These are phyloP conservation scores for Erysimum cheiri DNA, from an alignment of 441 rosid genomes.

Conservation along the genomic window DNA sequence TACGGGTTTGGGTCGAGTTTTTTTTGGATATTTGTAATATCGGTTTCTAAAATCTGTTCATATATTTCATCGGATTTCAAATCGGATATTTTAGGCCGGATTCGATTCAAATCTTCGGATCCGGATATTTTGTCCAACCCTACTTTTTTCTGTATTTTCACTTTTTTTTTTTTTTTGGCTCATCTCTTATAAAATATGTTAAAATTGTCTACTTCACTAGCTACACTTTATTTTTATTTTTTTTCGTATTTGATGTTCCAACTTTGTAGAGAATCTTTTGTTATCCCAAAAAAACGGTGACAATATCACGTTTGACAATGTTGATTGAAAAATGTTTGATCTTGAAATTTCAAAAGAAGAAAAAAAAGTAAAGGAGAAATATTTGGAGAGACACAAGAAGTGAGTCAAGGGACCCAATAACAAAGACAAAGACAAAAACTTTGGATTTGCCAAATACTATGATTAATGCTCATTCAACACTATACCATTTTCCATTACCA, in stretches of 20 bases:
- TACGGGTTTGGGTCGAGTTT: too few relatives aligned
- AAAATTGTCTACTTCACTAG: too few relatives aligned
- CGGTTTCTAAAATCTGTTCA: too few relatives aligned
- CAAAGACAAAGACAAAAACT: conserved; percentile 35
- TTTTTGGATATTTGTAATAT: too few relatives aligned
- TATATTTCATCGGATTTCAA: too few relatives aligned
- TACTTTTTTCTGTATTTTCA: background rate
- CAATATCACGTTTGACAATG: conserved; percentile 36
- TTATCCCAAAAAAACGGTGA: conserved; percentile 30
- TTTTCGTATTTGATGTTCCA: conserved; percentile 10
- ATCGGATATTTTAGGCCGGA: too few relatives aligned
- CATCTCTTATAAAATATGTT: too few relatives aligned
- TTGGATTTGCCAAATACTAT: conserved; percentile 41
- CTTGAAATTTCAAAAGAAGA: conserved; percentile 35
- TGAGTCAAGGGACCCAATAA: conserved; percentile 39
- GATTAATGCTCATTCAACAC: conserved; percentile 41
- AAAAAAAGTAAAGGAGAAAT: conserved; percentile 11
- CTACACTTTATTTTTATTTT: too few relatives aligned
- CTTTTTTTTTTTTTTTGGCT: background rate
- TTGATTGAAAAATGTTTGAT: conserved; percentile 32
- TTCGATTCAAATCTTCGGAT: too few relatives aligned
- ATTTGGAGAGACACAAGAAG: conserved; percentile 23
- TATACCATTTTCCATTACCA: conserved; percentile 6
- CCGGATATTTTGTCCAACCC: too few relatives aligned
- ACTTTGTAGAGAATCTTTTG: conserved; percentile 32